Base-by-base conservation (phyloP, 768 basidiomycete genomes). In the Pleurotus ostreatus region DNA sequence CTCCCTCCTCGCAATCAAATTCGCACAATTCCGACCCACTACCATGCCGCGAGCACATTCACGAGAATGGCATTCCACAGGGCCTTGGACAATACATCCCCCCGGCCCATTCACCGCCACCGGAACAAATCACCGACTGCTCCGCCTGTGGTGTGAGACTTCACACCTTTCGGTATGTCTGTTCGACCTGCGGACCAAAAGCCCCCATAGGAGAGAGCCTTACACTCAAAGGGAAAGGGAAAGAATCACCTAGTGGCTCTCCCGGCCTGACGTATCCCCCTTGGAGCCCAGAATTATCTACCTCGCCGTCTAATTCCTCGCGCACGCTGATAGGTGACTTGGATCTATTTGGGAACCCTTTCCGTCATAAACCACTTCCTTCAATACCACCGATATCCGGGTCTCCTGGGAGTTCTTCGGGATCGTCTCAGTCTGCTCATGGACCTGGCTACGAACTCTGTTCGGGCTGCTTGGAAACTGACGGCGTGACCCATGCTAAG, bases 121-220 rank as follows among this genome's bases (percentile, higher is more conserved):
- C 79, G 4, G 80, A 82, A 22, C 76, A 78, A 46, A 79, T 90
- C 15, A 92, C 93, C 1, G 81, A 84, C 48, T 98, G 95, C 69
- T 94, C 92, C 0, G 82, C 83, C 46, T 98, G 95, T 62, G 88
- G 88, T 12, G 68, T 77, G 0, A 64, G 84, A 5, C 74, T 98
- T 16, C 88, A 92, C 51, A 79, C 83, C n/a, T 84, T 96, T 67
- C 85, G 92, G 46, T 97, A 98, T 68, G 86, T 95, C 12, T 98
- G 95, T 65, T 79, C 86, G 3, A 88, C 85, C 20, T 96, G 94
- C 63, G 93, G 92, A 7, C 89, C 91, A 70, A 91, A 86, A 67
- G 70, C 78, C 46, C 81, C 88, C 5, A 63, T 67, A 4, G 51
- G 68, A 11, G 59, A 57, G 55, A 59, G 48, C 57, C 61, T 53